Conservation (phyloP, 2,329 filamentous ascomycete genomes). For the Fusarium sp. region DNA sequence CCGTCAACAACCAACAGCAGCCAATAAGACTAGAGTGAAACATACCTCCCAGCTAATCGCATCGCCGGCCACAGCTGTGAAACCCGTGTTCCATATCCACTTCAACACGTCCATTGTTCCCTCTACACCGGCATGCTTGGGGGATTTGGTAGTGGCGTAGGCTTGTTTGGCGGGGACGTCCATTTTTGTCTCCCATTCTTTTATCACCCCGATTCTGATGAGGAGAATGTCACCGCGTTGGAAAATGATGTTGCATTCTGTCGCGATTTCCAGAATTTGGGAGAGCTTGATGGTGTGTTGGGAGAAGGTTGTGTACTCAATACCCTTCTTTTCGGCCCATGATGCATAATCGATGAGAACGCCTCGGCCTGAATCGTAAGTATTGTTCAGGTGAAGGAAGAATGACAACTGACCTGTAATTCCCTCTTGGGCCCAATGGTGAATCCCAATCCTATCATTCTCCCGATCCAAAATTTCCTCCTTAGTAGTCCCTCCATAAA, state of each 20-base stretch:
- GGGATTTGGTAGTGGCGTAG: conserved; percentile 48
- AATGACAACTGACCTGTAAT: conserved; percentile 48
- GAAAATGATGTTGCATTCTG: conserved; percentile 58
- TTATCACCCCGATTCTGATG: conserved; percentile 64
- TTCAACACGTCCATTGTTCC: conserved; percentile 61
- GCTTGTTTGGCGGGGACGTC: conserved; percentile 53
- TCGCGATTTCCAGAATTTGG: conserved; percentile 51
- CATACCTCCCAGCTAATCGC: conserved; percentile 65
- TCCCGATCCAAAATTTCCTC: conserved; percentile 59
- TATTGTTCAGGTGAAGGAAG: too few relatives aligned
- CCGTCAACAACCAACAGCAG: background rate
- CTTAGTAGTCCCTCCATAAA: conserved; percentile 61
- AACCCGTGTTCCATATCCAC: conserved; percentile 70
- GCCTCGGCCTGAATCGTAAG: conserved; percentile 56
- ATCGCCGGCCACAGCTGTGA: conserved; percentile 69
- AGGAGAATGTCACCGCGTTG: conserved; percentile 65
- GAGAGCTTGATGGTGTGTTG: conserved; percentile 52
- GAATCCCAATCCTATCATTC: conserved; percentile 60
- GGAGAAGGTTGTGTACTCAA: conserved; percentile 57
- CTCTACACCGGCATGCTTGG: conserved; percentile 58
- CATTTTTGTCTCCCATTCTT: conserved; percentile 54
- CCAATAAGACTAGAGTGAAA: background rate
- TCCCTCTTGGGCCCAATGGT: conserved; percentile 60
- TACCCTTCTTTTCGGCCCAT: conserved; percentile 55
- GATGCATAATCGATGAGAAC: conserved; percentile 63